Conservation (phyloP, 306 rosid species). For the Hippophae gyantsensis region DNA sequence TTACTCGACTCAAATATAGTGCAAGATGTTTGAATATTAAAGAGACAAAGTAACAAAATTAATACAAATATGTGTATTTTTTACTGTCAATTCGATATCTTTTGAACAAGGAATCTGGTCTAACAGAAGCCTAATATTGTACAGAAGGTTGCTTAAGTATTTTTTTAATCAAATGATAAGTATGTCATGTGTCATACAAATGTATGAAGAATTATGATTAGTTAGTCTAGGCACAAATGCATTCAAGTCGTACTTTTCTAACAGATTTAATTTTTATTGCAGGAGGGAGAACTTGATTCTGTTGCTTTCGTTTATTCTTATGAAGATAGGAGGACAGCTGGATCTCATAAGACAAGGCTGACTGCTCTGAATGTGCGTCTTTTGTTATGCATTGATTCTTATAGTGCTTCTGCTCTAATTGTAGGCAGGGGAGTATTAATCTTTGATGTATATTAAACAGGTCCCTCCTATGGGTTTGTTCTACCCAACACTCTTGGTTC, state of each 20-base stretch:
- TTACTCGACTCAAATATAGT: no score
- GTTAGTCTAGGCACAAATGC: not conserved
- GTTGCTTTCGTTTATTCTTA: constrained; percentile 76
- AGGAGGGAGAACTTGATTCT: constrained; percentile 82
- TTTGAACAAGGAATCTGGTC: no score
- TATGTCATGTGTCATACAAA: not conserved
- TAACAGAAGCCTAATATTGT: no score
- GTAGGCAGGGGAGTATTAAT: constrained; percentile 8
- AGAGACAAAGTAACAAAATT: no score
- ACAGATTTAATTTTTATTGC: constrained; percentile 15
- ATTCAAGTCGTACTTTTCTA: constrained; percentile 14
- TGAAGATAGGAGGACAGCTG: constrained; percentile 56
- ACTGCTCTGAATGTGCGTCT: constrained; percentile 68
- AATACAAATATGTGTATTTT: no score
- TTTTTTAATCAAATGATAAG: no score
- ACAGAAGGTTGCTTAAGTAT: no score
- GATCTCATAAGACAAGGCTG: constrained; percentile 82
- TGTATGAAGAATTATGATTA: not conserved
- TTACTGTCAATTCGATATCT: no score
- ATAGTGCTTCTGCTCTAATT: constrained; percentile 1
- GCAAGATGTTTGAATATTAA: no score
- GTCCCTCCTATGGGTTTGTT: constrained; percentile 98
- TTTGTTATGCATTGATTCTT: constrained; percentile 17
- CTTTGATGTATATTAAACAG: constrained; percentile 23
- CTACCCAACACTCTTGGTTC: constrained; percentile 78